Conservation (phyloP, 1,139 yeast genomes). For the Yamadazyma epiphylla region DNA sequence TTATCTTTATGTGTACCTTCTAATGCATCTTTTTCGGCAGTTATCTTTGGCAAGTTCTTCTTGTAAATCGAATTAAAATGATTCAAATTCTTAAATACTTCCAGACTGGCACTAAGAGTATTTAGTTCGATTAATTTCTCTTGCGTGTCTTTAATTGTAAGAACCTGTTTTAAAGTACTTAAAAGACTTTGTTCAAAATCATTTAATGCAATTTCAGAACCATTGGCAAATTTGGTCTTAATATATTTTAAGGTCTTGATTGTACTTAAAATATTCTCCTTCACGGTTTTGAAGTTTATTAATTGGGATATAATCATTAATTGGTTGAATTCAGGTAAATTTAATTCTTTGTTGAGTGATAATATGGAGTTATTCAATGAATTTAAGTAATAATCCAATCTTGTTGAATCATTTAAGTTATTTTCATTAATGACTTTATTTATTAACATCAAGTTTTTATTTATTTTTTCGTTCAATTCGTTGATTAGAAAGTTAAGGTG, state of each 20-base stretch:
- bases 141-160: slow-evolving; percentile 13
- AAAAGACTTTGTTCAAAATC: slow-evolving; percentile 13
- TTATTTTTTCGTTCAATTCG: slow-evolving; percentile 42
- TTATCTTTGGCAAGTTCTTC: slow-evolving; percentile 29
- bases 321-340: slow-evolving; percentile 28
- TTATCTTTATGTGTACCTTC: not conserved
- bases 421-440: slow-evolving; percentile 7
- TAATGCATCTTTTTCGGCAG: slow-evolving; percentile 7
- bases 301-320: slow-evolving; percentile 37
- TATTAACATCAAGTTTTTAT: slow-evolving; percentile 12
- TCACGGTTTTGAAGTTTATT: slow-evolving; percentile 39
- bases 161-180: slow-evolving; percentile 11
- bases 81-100: slow-evolving; percentile 49
- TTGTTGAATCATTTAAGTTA: slow-evolving; percentile 7
- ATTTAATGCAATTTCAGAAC: slow-evolving; percentile 12
- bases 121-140: slow-evolving; percentile 34
- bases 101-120: slow-evolving; percentile 42
- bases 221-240: slow-evolving; percentile 9
- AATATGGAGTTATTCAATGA: slow-evolving; percentile 55
- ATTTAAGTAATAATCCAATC: slow-evolving; percentile 62
- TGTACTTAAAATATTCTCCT: slow-evolving; percentile 42
- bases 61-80: slow-evolving; percentile 46
- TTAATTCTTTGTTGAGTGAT: slow-evolving; percentile 42
- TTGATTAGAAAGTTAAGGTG: slow-evolving; percentile 62
- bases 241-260: slow-evolving; percentile 39